Base-by-base conservation (phyloP, 2,329 filamentous ascomycete genomes). In the Hypoxylon sp. region DNA sequence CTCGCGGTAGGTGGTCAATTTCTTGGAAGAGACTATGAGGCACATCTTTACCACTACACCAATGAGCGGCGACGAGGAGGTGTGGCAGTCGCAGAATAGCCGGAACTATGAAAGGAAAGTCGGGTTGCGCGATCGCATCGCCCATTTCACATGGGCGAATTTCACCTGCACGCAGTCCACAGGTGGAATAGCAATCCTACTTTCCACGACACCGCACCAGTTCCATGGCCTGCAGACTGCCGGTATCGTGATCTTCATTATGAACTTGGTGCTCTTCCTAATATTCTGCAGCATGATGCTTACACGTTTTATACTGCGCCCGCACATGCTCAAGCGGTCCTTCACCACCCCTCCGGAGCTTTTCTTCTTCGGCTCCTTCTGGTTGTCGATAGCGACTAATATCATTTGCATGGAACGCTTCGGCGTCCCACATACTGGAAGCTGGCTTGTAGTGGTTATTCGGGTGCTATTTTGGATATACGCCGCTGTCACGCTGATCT, bases 401-500 rank as follows among this genome's bases (percentile, higher is more conserved):
- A 82, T 91, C 50, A 84, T 84, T 41, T 84, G 86, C 68, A 82
- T 80, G 0, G 72, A 79, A 4, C 80, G 82, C 38, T 86, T 85
- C 69, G 89, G 85, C 13, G 82, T 86, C 2, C 80, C 83, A 0
- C 76, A 79, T 13, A 79, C 79, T 1, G 84, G 83, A 0, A 70
- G 79, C 0, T 86, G 86, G 81, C 82, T 91, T 3, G 75, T 85
- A 2, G 80, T 80, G 30, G 83, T 82, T 5, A 79, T 90, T 13
- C 80, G 85, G 55, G 81, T 88, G 1, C 78, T 85, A 11, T 92
- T 90, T 77, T 92, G 89, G 88, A 77, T 85, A 6, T 92, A 91
- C 75, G 82, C 84, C 38, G 82, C 78, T 19, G 77, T 80, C 45
- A 86, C 87, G 0, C 84, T 90, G 70, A 63, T 82, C 10, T 79